Percentiles rank a stretch among this genome's conserved stretches.
These are phyloP conservation scores for Leccinum solheimii DNA, from an alignment of 1,284 basidiomycete species.

Conservation along the genomic window DNA sequence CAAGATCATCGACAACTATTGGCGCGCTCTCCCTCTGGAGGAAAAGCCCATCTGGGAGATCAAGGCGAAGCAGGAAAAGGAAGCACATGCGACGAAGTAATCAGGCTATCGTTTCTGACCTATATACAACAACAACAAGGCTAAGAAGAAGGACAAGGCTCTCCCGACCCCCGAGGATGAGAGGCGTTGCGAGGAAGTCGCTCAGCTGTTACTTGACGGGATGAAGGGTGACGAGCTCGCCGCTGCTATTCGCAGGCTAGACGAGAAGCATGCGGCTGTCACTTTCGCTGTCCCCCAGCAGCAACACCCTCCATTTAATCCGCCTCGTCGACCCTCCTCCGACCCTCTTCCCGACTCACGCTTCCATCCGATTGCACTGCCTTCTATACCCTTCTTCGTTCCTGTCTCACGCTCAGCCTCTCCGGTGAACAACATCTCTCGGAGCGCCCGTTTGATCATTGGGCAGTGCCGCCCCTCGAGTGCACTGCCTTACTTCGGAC, in stretches of 20 bases:
- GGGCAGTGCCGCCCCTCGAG: slow-evolving; percentile 37
- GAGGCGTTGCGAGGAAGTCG: slow-evolving; percentile 54
- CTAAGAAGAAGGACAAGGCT: slow-evolving; percentile 37
- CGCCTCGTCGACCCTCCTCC: slow-evolving; percentile 60
- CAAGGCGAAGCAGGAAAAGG: slow-evolving; percentile 65
- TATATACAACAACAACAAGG: slow-evolving; percentile 52
- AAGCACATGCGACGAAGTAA: slow-evolving; percentile 60
- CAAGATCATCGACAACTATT: slow-evolving; percentile 74
- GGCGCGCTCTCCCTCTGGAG: slow-evolving; percentile 63
- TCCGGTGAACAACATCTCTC: slow-evolving; percentile 43
- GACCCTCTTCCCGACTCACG: slow-evolving; percentile 57
- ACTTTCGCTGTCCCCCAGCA: slow-evolving; percentile 9
- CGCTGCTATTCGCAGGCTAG: slow-evolving; percentile 58
- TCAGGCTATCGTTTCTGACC: slow-evolving; percentile 74
- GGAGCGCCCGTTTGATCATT: slow-evolving; percentile 39
- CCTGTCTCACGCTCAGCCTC: slow-evolving; percentile 40
- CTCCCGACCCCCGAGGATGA: slow-evolving; percentile 48
- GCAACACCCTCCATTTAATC: slow-evolving; percentile 27
- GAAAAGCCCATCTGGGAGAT: slow-evolving; percentile 68
- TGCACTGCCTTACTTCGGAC: slow-evolving; percentile 29
- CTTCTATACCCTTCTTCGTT: slow-evolving; percentile 40
- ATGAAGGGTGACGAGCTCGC: slow-evolving; percentile 66
- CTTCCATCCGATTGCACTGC: slow-evolving; percentile 42
- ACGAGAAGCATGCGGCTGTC: slow-evolving; percentile 32
- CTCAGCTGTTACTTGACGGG: slow-evolving; percentile 60